These are phyloP conservation scores for Fusarium euwallaceae DNA, from an alignment of 2,329 filamentous ascomycete genomes.

Conservation along the genomic window DNA sequence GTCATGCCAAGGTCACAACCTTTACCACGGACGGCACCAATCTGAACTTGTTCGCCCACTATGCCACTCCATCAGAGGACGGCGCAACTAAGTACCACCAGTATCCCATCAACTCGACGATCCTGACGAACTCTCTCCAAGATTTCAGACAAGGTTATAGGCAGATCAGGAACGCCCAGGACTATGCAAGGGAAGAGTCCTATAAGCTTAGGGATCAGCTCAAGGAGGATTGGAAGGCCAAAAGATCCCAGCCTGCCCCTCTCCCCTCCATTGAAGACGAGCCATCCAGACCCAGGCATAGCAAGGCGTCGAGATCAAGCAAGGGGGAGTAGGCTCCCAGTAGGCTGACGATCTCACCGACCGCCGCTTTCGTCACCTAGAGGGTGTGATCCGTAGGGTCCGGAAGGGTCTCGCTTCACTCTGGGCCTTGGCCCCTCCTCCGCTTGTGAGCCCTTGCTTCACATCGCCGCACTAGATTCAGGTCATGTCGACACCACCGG, in stretches of 20 bases:
- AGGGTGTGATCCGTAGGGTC: not conserved
- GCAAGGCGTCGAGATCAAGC: not conserved
- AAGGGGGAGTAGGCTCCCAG: not conserved
- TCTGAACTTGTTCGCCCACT: constrained; percentile 46
- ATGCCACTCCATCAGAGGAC: constrained; percentile 29
- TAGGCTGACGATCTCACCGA: not conserved
- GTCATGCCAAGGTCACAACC: constrained; percentile 42
- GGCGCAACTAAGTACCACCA: constrained; percentile 43
- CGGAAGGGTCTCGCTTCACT: not conserved
- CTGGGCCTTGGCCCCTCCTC: not conserved
- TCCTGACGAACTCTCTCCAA: not conserved
- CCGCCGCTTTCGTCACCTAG: not conserved
- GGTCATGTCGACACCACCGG: not conserved
- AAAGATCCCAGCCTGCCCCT: not conserved
- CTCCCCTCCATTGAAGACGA: not conserved
- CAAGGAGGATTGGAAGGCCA: not conserved
- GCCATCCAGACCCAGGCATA: not conserved
- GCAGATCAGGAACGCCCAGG: not conserved
- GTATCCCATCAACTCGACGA: constrained; percentile 17
- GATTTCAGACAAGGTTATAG: not conserved
- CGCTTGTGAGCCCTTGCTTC: not conserved
- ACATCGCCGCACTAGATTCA: not conserved
- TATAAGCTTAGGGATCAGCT: not conserved
- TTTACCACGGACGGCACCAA: constrained; percentile 46
- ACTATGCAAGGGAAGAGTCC: not conserved